Conservation (phyloP, 164 flowering plant species). For the Warburgia ugandensis region DNA sequence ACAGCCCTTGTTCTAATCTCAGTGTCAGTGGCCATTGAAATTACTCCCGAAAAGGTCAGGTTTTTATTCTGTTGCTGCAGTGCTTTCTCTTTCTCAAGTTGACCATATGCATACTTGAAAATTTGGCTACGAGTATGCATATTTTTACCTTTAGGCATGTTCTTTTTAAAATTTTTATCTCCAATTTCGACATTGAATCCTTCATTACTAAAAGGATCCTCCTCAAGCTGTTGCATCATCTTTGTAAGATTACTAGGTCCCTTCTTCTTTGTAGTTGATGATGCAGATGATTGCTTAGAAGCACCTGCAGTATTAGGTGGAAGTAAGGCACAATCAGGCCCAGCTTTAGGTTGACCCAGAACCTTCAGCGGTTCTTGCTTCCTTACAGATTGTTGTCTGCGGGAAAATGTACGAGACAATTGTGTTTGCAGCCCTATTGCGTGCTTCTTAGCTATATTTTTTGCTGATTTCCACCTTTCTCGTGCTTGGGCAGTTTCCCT, state of each 20-base stretch:
- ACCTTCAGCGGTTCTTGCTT: conserved; percentile 28
- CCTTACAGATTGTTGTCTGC: conserved; percentile 38
- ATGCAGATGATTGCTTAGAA: conserved; percentile 19
- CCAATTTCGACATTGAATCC: conserved; percentile 75
- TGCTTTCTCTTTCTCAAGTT: conserved; percentile 96
- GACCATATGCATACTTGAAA: conserved; percentile 94
- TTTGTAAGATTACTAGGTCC: conserved; percentile 56
- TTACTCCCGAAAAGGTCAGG: conserved; percentile 80
- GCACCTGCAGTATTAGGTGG: conserved; percentile 25
- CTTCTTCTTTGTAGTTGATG: conserved; percentile 50
- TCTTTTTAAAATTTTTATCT: conserved; percentile 57
- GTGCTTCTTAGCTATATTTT: conserved; percentile 63
- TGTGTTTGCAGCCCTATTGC: conserved; percentile 63
- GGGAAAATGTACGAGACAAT: conserved; percentile 87
- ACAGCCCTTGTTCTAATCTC: conserved; percentile 62
- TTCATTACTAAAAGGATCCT: conserved; percentile 52
- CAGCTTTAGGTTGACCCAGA: conserved; percentile 31
- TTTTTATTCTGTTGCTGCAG: conserved; percentile 64
- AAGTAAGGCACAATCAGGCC: conserved; percentile 42
- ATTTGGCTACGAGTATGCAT: conserved; percentile 86
- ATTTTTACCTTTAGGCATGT: conserved; percentile 57
- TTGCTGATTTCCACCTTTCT: conserved; percentile 91
- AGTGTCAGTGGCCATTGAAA: conserved; percentile 76
- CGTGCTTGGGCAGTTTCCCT: conserved; percentile 88
- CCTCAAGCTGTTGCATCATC: conserved; percentile 60